Evolutionary conservation across 2,329 filamentous ascomycete genomes (phyloP), one percentile per base, ranked within the genome.

Genomic region (Cytospora leucostoma): DNA sequence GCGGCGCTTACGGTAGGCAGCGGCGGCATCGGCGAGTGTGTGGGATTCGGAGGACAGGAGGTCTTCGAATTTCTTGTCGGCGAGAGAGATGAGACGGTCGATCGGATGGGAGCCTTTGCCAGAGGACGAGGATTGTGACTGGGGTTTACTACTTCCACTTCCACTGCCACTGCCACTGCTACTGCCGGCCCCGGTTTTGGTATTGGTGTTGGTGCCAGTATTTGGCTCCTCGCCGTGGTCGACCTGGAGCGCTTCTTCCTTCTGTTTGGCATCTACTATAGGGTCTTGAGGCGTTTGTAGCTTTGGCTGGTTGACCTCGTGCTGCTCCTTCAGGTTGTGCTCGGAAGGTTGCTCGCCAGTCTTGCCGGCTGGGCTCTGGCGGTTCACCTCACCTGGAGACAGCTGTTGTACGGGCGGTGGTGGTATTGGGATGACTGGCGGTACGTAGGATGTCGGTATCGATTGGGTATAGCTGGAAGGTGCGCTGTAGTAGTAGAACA

Each of bases 1-100:
- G 65, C 86, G 79, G 55, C 80, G 79, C 33, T 75, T 71, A 62
- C 86, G 80, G 70, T 89, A 89, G 27, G 79, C 80, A 4, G 76
- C 75, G 0, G 86, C 84, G 6, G 84, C 82, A 15, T 81, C 77
- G 11, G 75, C 72, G 57, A 89, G 74, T 17, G 79, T 78, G 63
- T 73, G 74, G 38, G 83, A 84, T 65, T 80, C 77, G 38, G 77
- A 75, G 15, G 75, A 69, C 19, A 85, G 72, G 33, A 79, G 67
- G 10, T 70, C 67, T 15, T 77, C 74, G 66, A 83, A 82, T 17
- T 73, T 72, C 38, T 72, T 69, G 56, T 79, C 78, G 59, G 82
- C 81, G 7, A 79, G 75, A 50, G 72, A 70, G 67, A 85, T 82
- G 50, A 85, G 76, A 40, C 74, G 72, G 67, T 80, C 77, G 66